A percentile compares a stretch with the other conserved stretches of the same genome.
These are phyloP conservation scores for Whalleya microplaca DNA, from an alignment of 2,329 filamentous ascomycete genomes.

Conservation along the genomic window DNA sequence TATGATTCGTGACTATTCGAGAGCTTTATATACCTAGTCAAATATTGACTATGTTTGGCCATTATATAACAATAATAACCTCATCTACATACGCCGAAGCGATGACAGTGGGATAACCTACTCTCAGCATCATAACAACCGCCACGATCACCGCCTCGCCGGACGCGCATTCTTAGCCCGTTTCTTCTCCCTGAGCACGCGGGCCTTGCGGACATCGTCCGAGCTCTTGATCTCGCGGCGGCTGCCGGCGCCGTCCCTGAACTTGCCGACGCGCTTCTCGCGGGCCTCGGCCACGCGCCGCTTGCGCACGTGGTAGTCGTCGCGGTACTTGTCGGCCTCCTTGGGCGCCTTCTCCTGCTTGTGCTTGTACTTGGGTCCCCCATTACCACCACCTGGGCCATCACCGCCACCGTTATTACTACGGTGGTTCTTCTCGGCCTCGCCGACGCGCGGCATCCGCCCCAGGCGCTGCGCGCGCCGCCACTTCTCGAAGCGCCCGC, in stretches of 20 bases:
- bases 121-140: too few relatives aligned
- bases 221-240: conserved; percentile 75
- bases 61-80: not conserved
- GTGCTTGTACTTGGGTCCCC: conserved; percentile 75
- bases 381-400: conserved; percentile 40
- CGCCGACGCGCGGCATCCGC: conserved; percentile 79
- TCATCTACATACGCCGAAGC: not conserved
- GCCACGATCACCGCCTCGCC: conserved; percentile 55
- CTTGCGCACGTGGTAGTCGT: conserved; percentile 89
- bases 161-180: conserved; percentile 89
- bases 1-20: too few relatives aligned
- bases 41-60: too few relatives aligned
- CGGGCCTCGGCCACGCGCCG: conserved; percentile 86
- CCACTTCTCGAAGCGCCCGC: conserved; percentile 92
- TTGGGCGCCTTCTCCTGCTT: conserved; percentile 88
- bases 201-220: conserved; percentile 83
- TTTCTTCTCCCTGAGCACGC: conserved; percentile 75
- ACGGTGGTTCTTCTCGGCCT: conserved; percentile 64
- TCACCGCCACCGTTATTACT: conserved; percentile 40
- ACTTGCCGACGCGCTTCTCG: conserved; percentile 79
- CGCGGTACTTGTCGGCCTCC: conserved; percentile 87
- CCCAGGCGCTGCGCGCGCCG: conserved; percentile 82
- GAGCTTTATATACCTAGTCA: too few relatives aligned
- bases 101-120: not conserved
- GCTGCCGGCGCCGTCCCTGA: conserved; percentile 70